Base-by-base conservation (phyloP, 2,329 filamentous ascomycete genomes). In the Venturia nashicola region DNA sequence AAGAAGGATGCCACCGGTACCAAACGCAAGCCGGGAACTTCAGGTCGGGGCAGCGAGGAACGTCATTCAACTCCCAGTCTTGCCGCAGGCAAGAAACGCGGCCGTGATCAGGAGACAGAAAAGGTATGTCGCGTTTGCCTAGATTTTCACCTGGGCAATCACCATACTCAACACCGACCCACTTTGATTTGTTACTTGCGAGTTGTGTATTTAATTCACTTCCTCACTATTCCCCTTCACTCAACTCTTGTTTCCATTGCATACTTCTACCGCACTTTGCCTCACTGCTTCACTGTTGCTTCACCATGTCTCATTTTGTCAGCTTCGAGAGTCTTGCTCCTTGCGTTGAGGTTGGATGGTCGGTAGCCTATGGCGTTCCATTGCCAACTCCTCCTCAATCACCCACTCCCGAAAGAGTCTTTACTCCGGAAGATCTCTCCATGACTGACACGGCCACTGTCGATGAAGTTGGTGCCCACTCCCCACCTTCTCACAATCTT, bases 21-120 rank as follows among this genome's bases (percentile, higher is more conserved):
- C 46, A 84, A 86, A 74, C 82, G 81, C 70, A 84, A 79, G 82
- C 80, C 72, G 73, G 76, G 61, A 70, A 82, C 82, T 70, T 88
- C 86, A 4, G 81, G 84, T 59, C 82, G 89, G 63, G 89, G 86
- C 44, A 93, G 89, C 74, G 90, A 93, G 76, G 90, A 93, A 76
- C 82, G 89, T 62, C 85, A 85, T 65, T 84, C 84, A 40, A 80
- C 82, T 59, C 81, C 85, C 39, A 72, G 71, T 55, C 71, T 74
- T 62, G 80, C 84, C 27, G 80, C 89, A 66, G 88, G 88, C 20
- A 87, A 87, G 61, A 85, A 91, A 73, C 81, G 90, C 69, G 84
- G 86, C 66, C 84, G 90, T 66, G 90, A 95, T 70, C 90, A 87
- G 74, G 90, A 95, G 66, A 82, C 94, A 62, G 90, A 95, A 73